phyloP scores from a whole-genome alignment of 306 rosid genomes.

The Glycine latifolia region DNA sequence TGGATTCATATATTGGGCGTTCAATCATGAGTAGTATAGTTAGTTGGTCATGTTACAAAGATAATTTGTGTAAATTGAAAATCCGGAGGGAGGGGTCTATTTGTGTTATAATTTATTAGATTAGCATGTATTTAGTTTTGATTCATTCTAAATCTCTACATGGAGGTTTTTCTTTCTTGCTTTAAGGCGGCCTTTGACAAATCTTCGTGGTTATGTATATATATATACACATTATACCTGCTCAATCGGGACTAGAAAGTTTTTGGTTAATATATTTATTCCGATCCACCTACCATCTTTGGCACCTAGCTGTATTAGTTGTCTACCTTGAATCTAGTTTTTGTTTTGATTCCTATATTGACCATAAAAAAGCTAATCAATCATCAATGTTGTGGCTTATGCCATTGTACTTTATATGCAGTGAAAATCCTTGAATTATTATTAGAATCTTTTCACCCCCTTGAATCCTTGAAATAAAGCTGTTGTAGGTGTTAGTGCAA shows the following conservation, averaged over 20 bases:
- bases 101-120: conserved; percentile 58
- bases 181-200: conserved; percentile 45
- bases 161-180: conserved; percentile 38
- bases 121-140: conserved; percentile 62
- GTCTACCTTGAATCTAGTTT: background rate
- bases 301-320: conserved; percentile 11
- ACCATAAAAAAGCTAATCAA: background rate
- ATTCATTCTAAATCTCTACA: conserved; percentile 59
- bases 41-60: conserved; percentile 41
- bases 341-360: background rate
- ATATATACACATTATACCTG: conserved; percentile 36
- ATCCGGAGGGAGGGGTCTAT: conserved; percentile 39
- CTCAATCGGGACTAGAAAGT: conserved; percentile 5
- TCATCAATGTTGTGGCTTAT: background rate
- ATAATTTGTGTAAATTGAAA: conserved; percentile 61
- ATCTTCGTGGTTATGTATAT: conserved; percentile 56
- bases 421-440: background rate
- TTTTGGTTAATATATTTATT: conserved; percentile 36
- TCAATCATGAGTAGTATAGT: conserved; percentile 3
- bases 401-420: background rate
- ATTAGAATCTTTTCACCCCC: no score
- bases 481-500: background rate
- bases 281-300: conserved; percentile 26
- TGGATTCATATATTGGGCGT: conserved; percentile 24
- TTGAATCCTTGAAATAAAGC: background rate